Base-by-base conservation (phyloP, 2,329 filamentous ascomycete species). In the Alternaria angustiovoidea region DNA sequence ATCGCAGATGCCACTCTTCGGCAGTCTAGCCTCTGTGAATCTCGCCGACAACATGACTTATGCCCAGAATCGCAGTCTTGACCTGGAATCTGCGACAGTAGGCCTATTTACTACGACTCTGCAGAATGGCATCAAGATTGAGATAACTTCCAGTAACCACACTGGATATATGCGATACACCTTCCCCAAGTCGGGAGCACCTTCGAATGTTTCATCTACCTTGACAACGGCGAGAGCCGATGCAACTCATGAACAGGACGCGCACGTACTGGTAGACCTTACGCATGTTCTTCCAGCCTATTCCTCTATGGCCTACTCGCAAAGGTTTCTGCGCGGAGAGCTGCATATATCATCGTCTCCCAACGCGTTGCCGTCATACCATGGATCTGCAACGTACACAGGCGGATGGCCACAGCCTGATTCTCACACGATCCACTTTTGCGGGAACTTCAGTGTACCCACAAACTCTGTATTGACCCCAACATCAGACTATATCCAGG, bases 221-320 rank as follows among this genome's bases (percentile, higher is more conserved):
- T 5, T 43, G 18, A 43, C 14, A 4, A 52, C 24, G 12, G 1
- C 26, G 7, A 38, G n/a, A 22, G 16, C 24, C 24, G 3, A 16
- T 6, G 11, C 49, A 52, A 12, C 22, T 7, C 44, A 51, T 22
- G 39, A 74, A 1, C 18, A 58, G 16, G 71, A 75, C 5, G 73
- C 72, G 20, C 76, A 80, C 26, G 56, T 82, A 5, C 59, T 82
- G 14, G 73, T 81, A 0, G 81, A 82, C 55, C 64, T 80, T 5
- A 78, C 81, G 51, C 84, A 84, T 61, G 80, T 82, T 22, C 44
- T 84, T 7, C 3, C 83, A 81, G 56, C 55, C 14, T 57, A 57
- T 7, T 51, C 47, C 7, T 32, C 48, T 1, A 57, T 57, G 41
- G 47, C 55, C 11, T 57, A 57, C 16, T 52, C 55, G n/a, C 55